Evolutionary conservation across 1,284 basidiomycete species (phyloP).

Genomic region (Leccinum pachyderme): DNA sequence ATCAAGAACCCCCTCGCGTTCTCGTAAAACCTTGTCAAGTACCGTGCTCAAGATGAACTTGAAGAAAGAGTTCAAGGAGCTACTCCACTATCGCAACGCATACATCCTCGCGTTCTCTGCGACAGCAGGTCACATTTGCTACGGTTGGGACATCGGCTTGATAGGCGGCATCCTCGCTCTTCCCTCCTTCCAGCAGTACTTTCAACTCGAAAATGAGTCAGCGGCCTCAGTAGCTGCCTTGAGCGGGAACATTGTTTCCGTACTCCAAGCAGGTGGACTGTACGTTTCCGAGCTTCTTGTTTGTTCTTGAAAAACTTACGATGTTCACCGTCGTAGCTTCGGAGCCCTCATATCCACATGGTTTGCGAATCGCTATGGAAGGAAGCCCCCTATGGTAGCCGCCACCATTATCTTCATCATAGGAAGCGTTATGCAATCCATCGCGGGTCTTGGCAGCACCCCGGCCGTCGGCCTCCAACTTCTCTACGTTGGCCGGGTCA

Average conservation of each 20-base stretch:
- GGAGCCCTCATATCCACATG: constrained; percentile 45
- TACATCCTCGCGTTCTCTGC: constrained; percentile 47
- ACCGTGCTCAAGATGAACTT: constrained; percentile 19
- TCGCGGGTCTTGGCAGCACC: constrained; percentile 44
- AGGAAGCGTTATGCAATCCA: constrained; percentile 52
- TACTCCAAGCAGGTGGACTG: constrained; percentile 59
- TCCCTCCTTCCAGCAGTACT: constrained; percentile 46
- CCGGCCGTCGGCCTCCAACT: constrained; percentile 38
- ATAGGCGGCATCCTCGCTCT: constrained; percentile 51
- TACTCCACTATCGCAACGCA: constrained; percentile 41
- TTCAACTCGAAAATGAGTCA: constrained; percentile 41
- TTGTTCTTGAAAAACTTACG: neutral
- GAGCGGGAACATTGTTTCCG: constrained; percentile 55
- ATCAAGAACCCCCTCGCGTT: neutral
- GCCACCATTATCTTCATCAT: constrained; percentile 54
- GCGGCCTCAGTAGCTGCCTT: constrained; percentile 36
- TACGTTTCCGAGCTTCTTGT: constrained; percentile 36
- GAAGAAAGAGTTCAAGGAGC: constrained; percentile 30
- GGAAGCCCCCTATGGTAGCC: constrained; percentile 47
- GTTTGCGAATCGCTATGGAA: constrained; percentile 43
- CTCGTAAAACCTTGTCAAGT: neutral
- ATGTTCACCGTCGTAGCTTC: constrained; percentile 28
- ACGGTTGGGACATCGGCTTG: constrained; percentile 40
- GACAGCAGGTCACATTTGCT: constrained; percentile 49
- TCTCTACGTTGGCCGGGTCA: constrained; percentile 47